These are phyloP conservation scores for Isatis lusitanica DNA, from an alignment of 441 rosid species.

Conservation along the genomic window DNA sequence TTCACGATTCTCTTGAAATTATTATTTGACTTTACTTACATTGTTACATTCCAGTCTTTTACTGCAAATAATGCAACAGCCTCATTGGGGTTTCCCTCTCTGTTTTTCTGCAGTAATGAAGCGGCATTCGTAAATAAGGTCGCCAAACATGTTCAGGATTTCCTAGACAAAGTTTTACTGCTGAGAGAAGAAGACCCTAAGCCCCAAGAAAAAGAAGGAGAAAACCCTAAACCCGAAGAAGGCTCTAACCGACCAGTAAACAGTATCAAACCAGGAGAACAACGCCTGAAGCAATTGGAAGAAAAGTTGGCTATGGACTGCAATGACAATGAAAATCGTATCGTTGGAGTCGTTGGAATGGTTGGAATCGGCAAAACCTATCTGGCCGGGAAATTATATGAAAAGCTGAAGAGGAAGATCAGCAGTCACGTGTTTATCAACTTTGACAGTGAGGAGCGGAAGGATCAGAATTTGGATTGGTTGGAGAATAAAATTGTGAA, in stretches of 20 bases:
- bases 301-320: not conserved
- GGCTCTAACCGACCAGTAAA: not conserved
- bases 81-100: too few species aligned
- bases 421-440: not conserved
- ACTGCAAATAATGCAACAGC: too few species aligned
- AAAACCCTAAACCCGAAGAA: not conserved
- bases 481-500: not conserved
- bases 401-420: not conserved
- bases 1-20: too few species aligned
- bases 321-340: conserved; percentile 1
- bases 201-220: not conserved
- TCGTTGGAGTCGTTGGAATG: conserved; percentile 4
- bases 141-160: too few species aligned
- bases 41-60: too few species aligned
- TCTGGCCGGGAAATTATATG: not conserved
- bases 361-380: conserved; percentile 17
- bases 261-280: too few species aligned
- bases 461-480: not conserved
- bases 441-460: not conserved
- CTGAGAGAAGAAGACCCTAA: not conserved
- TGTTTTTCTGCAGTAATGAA: not conserved
- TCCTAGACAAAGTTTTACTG: not conserved
- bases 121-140: too few species aligned
- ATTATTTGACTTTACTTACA: too few species aligned
- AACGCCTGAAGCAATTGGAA: not conserved